These are phyloP conservation scores for Davidsoniella australis DNA, from an alignment of 2,329 filamentous ascomycete species.

Conservation along the genomic window DNA sequence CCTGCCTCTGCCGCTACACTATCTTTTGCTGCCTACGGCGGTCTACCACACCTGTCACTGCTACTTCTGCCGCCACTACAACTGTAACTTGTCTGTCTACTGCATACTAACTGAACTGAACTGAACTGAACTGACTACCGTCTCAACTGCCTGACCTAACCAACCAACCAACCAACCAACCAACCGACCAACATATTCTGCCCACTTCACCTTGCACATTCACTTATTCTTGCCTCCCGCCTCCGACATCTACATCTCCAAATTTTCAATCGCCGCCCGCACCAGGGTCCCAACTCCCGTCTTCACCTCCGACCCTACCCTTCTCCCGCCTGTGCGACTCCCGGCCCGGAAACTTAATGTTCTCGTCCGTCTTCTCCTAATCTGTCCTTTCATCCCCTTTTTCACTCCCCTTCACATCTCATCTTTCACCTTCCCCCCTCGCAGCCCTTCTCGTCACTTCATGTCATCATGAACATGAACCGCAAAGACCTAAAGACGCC, in stretches of 20 bases:
- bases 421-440: neutral
- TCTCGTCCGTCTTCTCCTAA: neutral
- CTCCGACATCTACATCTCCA: neutral
- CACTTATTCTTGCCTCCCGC: too few relatives aligned
- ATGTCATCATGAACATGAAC: slow-evolving; percentile 10
- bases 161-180: too few relatives aligned
- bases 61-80: neutral
- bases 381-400: neutral
- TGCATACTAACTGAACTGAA: too few relatives aligned
- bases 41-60: neutral
- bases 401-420: neutral
- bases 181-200: too few relatives aligned
- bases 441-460: neutral
- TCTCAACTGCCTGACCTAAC: too few relatives aligned
- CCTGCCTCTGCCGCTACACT: neutral
- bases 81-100: too few relatives aligned
- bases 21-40: neutral
- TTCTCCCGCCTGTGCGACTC: neutral
- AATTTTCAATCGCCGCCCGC: slow-evolving; percentile 2
- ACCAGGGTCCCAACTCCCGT: slow-evolving; percentile 1
- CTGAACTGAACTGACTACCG: neutral
- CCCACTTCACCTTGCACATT: too few relatives aligned
- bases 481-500: slow-evolving; percentile 13
- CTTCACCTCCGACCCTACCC: neutral
- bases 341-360: neutral